Percentiles rank a stretch among this genome's conserved stretches.
Evolutionary conservation across 306 rosid species (phyloP).

Genomic region (Alnus rubra): DNA sequence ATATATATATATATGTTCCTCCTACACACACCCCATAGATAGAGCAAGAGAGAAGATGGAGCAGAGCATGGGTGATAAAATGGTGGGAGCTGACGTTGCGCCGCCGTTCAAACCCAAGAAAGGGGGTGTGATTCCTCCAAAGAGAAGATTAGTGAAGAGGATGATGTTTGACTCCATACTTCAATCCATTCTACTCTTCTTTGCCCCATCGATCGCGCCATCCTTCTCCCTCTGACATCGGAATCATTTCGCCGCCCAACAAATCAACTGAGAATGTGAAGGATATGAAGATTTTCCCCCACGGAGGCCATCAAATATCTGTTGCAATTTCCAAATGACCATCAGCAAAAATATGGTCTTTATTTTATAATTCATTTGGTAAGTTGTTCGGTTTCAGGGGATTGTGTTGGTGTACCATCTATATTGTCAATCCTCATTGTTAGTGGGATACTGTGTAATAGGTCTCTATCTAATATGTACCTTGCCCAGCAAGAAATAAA

Average conservation of each 20-base stretch:
- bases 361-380: background rate
- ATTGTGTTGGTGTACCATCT: background rate
- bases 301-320: background rate
- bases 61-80: background rate
- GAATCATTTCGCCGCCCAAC: background rate
- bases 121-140: slow-evolving; percentile 33
- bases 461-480: too few species aligned
- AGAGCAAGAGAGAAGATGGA: slow-evolving; percentile 20
- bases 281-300: background rate
- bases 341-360: background rate
- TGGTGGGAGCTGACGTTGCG: slow-evolving; percentile 13
- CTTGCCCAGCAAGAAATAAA: too few species aligned
- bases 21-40: background rate
- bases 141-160: slow-evolving; percentile 26
- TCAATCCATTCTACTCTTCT: background rate
- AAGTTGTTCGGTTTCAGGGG: background rate
- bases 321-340: background rate
- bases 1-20: too few species aligned
- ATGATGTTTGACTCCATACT: slow-evolving; percentile 15
- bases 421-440: too few species aligned
- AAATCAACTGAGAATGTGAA: background rate
- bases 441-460: background rate
- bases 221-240: background rate
- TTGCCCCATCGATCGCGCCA: background rate
- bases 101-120: slow-evolving; percentile 24